Evolutionary conservation across 2,329 filamentous ascomycete genomes (phyloP).

Genomic region (Aureobasidium melanogenum): DNA sequence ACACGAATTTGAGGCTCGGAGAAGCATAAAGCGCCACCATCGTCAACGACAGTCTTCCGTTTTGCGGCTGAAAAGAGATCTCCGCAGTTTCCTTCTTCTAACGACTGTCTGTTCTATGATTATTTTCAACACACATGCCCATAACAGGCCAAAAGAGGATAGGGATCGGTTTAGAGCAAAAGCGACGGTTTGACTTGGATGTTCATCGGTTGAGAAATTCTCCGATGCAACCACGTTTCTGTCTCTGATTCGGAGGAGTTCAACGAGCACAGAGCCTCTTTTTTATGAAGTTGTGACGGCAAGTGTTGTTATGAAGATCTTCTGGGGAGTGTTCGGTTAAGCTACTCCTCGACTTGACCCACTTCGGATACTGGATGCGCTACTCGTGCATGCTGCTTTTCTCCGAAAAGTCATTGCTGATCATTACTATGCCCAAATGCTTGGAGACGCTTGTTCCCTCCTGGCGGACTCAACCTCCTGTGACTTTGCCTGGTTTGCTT

Average conservation of each 20-base stretch:
- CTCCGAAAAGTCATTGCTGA: background rate
- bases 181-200: background rate
- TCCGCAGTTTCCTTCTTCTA: background rate
- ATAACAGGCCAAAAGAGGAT: background rate
- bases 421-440: background rate
- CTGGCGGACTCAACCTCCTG: background rate
- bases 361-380: background rate
- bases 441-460: background rate
- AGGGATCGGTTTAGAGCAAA: background rate
- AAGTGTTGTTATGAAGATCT: background rate
- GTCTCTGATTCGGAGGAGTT: no score
- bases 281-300: background rate
- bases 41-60: background rate
- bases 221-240: background rate
- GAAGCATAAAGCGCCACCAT: background rate
- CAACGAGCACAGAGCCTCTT: background rate
- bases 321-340: background rate
- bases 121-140: no score
- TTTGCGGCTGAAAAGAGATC: background rate
- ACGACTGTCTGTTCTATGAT: background rate
- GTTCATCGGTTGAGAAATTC: background rate
- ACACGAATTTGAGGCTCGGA: background rate
- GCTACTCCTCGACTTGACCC: background rate
- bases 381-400: background rate
- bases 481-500: background rate